Evolutionary conservation across 1,284 basidiomycete genomes (phyloP), one percentile per base, ranked within the genome.

Genomic region (Sanghuangporus baumii): DNA sequence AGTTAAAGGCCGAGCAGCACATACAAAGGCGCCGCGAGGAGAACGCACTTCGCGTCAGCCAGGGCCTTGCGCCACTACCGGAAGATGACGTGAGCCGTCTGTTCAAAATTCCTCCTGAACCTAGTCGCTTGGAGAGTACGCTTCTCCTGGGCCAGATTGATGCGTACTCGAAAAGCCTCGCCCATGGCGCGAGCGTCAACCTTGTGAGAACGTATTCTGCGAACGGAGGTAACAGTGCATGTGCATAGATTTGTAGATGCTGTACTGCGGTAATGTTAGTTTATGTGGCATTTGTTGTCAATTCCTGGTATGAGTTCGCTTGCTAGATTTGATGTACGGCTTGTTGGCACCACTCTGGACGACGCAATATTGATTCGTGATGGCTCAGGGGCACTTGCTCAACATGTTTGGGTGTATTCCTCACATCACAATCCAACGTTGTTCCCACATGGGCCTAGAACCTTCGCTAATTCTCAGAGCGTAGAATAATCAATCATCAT

Each of bases 71-170:
- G 41, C 92, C 95, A 63, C 80, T 98, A 31, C 94, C 93, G 0
- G 88, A 93, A 72, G 92, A 96, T 71, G 91, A 94, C 70, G 82
- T 93, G 56, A 83, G 84, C 72, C 82, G 89, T 67, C 71, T 93
- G 72, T 95, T 94, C 81, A 94, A 91, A 77, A 91, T 96, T 55
- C 91, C 93, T 6, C 79, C 87, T 57, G 96, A 98, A 75, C 96
- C 95, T 37, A 93, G 86, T 71, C 83, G 96, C 66, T 76, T 98
- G 70, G 95, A 98, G 73, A 91, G 93, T 73, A 83, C 96, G 84
- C 76, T 92, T 72, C 74, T 92, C 67, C 78, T 95, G 47, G 93
- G 93, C n/a, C 91, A 93, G 77, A 84, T 95, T 66, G 94, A 96
- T 74, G 89, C 85, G 11, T 86, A 91, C 68, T 89, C 88, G 54